Percentiles rank a stretch among this genome's conserved stretches.
phyloP scores from a whole-genome alignment of 116 monocot species.

The Papilionanthe hybrid region DNA sequence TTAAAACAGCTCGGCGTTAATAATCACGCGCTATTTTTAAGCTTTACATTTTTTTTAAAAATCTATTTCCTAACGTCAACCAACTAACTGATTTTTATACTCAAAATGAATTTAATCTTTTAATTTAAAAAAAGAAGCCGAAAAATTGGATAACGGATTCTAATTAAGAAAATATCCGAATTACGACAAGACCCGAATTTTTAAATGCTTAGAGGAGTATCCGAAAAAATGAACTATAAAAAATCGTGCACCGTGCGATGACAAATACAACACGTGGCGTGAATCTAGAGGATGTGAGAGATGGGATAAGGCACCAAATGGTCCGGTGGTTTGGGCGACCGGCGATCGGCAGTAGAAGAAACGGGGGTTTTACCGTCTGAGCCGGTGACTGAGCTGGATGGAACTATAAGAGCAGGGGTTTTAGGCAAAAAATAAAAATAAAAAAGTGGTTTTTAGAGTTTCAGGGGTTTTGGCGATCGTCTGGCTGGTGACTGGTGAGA shows the following conservation, averaged over 20 bases:
- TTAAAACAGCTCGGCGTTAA: too few species aligned
- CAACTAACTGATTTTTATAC: too few species aligned
- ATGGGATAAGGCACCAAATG: neutral
- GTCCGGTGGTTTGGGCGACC: conserved; percentile 17
- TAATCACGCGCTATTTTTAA: too few species aligned
- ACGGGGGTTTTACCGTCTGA: conserved; percentile 27
- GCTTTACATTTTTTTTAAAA: too few species aligned
- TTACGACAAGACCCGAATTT: too few species aligned
- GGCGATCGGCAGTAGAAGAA: conserved; percentile 6
- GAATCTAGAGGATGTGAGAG: neutral
- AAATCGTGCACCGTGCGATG: neutral
- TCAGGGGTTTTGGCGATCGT: conserved; percentile 27
- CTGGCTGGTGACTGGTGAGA: conserved; percentile 6
- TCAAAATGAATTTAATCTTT: too few species aligned
- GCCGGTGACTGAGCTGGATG: conserved; percentile 11
- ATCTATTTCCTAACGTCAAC: too few species aligned
- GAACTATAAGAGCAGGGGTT: conserved; percentile 28
- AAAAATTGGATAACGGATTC: too few species aligned
- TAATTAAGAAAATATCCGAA: too few species aligned
- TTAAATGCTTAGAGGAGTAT: too few species aligned
- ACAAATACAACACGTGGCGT: neutral
- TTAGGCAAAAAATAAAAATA: conserved; percentile 32
- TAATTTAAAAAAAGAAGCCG: too few species aligned
- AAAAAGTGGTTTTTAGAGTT: conserved; percentile 49
- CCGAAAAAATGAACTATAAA: too few species aligned